Evolutionary conservation across 257 asterid genomes (phyloP).

Genomic region (Salvia rosmarinus): DNA sequence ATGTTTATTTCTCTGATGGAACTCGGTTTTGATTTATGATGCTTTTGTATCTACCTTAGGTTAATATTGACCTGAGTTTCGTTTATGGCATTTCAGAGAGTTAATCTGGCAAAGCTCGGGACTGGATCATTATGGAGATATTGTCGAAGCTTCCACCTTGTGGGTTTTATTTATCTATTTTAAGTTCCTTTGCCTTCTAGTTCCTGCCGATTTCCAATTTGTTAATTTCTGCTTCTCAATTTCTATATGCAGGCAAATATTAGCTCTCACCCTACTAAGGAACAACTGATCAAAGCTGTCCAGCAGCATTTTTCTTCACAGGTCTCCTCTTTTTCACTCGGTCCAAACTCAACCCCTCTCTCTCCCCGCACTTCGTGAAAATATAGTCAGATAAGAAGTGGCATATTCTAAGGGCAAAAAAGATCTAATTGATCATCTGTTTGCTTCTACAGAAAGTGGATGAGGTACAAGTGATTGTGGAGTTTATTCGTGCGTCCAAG

Average conservation of each 20-base stretch:
- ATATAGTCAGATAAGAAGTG: background rate
- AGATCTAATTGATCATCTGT: constrained; percentile 13
- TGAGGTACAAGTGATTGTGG: constrained; percentile 79
- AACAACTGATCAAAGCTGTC: constrained; percentile 62
- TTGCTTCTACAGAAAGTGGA: constrained; percentile 62
- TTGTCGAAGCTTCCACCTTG: constrained; percentile 74
- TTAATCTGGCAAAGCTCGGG: constrained; percentile 71
- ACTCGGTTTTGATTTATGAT: background rate
- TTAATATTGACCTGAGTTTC: constrained; percentile 5
- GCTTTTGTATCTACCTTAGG: constrained; percentile 10
- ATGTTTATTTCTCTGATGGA: constrained; percentile 1
- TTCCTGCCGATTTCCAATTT: background rate
- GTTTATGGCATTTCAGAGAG: constrained; percentile 49
- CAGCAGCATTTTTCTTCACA: constrained; percentile 79
- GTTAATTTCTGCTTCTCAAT: constrained; percentile 12
- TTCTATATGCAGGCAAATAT: constrained; percentile 52
- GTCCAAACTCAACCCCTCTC: background rate
- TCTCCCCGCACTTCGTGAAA: background rate
- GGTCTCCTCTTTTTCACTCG: constrained; percentile 44
- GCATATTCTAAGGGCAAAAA: background rate
- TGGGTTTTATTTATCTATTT: constrained; percentile 37
- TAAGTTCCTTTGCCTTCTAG: background rate
- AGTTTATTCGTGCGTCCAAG: constrained; percentile 74
- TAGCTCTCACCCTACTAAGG: constrained; percentile 65
- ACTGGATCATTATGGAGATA: constrained; percentile 87